Conservation (phyloP, 495 filamentous ascomycete genomes). For the Thermothielavioides terrestris region DNA sequence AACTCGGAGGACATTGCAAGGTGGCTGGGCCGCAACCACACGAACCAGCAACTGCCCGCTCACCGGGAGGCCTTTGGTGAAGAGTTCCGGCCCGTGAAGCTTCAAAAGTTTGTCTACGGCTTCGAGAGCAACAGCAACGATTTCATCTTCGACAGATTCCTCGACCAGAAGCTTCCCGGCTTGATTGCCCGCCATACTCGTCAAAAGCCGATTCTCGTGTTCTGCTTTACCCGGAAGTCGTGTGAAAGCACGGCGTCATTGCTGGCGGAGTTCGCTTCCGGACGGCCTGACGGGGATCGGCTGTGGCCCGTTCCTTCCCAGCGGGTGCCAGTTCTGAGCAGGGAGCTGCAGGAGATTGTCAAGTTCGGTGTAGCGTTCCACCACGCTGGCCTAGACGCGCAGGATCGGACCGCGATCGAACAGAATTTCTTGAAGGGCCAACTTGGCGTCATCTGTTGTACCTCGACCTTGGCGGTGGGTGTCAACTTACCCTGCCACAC, state of each 20-base stretch:
- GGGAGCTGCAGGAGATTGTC: constrained; percentile 57
- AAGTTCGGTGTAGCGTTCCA: constrained; percentile 81
- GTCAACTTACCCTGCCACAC: constrained; percentile 91
- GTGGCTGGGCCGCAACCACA: constrained; percentile 79
- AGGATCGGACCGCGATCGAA: constrained; percentile 66
- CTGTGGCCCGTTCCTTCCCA: constrained; percentile 60
- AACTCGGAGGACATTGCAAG: constrained; percentile 84
- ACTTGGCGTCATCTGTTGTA: constrained; percentile 87
- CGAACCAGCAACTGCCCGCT: constrained; percentile 59
- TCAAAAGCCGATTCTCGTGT: constrained; percentile 83
- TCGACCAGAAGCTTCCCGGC: constrained; percentile 63
- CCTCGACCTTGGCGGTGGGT: constrained; percentile 86
- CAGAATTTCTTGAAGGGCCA: constrained; percentile 64
- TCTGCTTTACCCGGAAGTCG: constrained; percentile 80
- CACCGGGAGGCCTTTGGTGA: constrained; percentile 76
- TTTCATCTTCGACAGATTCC: constrained; percentile 75
- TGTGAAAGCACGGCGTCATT: constrained; percentile 65
- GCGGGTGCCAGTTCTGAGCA: constrained; percentile 43
- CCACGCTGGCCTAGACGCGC: constrained; percentile 71
- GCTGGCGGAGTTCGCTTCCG: constrained; percentile 59
- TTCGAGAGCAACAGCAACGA: constrained; percentile 59
- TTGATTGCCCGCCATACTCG: constrained; percentile 70
- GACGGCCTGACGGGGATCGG: constrained; percentile 45
- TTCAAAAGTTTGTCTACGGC: constrained; percentile 83
- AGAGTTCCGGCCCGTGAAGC: constrained; percentile 77